phyloP scores from a whole-genome alignment of 176 grass and related monocot species.

The Zea luxurians region DNA sequence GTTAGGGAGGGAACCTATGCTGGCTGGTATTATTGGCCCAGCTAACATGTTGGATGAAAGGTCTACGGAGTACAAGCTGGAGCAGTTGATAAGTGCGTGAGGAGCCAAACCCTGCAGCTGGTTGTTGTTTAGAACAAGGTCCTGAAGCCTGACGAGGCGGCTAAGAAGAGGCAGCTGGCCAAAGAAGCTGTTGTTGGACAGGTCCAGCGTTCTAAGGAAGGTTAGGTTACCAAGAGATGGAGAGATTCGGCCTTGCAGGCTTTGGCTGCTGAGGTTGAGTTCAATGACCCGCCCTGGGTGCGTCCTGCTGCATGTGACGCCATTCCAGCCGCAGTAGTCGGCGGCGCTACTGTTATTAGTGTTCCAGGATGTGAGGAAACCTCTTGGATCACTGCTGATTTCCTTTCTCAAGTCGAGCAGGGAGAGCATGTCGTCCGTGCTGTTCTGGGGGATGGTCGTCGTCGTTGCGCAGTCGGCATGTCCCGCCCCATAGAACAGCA shows the following conservation, averaged over 20 bases:
- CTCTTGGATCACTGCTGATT: neutral
- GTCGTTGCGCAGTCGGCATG: too few relatives aligned
- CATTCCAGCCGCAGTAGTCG: neutral
- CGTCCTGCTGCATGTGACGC: neutral
- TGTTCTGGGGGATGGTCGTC: neutral
- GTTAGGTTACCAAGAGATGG: neutral
- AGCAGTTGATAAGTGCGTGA: neutral
- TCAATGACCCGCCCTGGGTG: neutral
- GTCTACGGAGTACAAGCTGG: neutral
- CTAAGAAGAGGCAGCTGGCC: neutral
- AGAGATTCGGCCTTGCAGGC: neutral
- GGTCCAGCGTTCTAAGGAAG: neutral
- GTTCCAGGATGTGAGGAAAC: neutral
- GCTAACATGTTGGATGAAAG: neutral
- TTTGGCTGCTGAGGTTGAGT: neutral
- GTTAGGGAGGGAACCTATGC: too few relatives aligned
- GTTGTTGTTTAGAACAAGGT: neutral
- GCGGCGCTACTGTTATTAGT: neutral
- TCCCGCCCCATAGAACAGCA: too few relatives aligned
- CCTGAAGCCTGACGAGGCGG: neutral
- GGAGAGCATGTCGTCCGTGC: neutral
- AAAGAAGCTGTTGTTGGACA: neutral
- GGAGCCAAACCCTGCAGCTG: neutral
- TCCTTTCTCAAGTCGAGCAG: neutral
- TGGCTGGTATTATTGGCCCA: too few relatives aligned